Evolutionary conservation across 2,329 filamentous ascomycete genomes (phyloP).

Genomic region (Pseudodiploospora longispora): DNA sequence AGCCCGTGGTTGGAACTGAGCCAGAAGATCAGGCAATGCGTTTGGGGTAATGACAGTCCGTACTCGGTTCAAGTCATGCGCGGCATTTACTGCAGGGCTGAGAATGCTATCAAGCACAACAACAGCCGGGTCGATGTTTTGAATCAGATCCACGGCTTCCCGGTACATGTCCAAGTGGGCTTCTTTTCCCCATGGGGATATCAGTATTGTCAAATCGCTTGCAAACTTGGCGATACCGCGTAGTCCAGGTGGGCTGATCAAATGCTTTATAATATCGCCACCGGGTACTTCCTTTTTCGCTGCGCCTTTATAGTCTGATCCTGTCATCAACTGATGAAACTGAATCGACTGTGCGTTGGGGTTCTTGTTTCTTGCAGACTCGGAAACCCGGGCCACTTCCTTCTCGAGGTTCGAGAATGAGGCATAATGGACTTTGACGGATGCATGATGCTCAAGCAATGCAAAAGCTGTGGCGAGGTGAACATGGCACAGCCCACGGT

Average conservation of each 20-base stretch:
- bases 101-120: constrained; percentile 25
- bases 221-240: background rate
- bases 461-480: constrained; percentile 26
- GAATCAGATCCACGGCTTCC: constrained; percentile 17
- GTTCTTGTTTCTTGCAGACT: constrained; percentile 7
- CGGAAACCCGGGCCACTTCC: constrained; percentile 13
- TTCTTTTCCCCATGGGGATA: constrained; percentile 19
- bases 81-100: constrained; percentile 16
- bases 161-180: constrained; percentile 22
- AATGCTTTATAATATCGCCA: constrained; percentile 8
- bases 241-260: constrained; percentile 2
- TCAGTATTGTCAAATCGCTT: no score
- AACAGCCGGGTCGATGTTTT: constrained; percentile 22
- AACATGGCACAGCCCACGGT: constrained; percentile 28
- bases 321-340: constrained; percentile 5
- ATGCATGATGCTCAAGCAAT: constrained; percentile 23
- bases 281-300: constrained; percentile 15
- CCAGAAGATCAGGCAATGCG: constrained; percentile 30
- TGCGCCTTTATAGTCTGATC: background rate
- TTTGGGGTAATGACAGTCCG: constrained; percentile 36
- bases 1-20: constrained; percentile 28
- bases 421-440: constrained; percentile 26
- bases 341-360: constrained; percentile 10
- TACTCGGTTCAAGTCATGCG: constrained; percentile 15
- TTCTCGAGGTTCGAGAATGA: constrained; percentile 18